These are phyloP conservation scores for Phytophthora idaei DNA, from an alignment of 352 stramenopile species.

Conservation along the genomic window DNA sequence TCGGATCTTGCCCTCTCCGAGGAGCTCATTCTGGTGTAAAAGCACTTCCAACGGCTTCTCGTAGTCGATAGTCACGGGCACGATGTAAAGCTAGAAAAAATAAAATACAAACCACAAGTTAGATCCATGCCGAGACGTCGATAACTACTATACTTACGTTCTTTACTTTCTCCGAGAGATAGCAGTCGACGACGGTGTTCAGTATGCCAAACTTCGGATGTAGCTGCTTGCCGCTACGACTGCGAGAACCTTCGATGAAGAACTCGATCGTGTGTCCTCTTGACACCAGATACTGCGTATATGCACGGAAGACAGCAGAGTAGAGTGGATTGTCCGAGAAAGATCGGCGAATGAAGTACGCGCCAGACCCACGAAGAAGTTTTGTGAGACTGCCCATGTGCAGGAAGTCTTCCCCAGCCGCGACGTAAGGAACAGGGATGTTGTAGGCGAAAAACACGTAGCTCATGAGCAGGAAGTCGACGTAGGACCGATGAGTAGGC, in stretches of 20 bases:
- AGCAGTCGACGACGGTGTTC: constrained; percentile 74
- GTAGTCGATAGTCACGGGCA: constrained; percentile 88
- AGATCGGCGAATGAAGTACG: constrained; percentile 83
- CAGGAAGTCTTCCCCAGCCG: constrained; percentile 82
- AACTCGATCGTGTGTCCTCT: constrained; percentile 86
- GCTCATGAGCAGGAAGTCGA: constrained; percentile 87
- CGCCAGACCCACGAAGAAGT: constrained; percentile 69
- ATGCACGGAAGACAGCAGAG: constrained; percentile 77
- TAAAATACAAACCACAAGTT: no score
- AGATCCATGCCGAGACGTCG: no score
- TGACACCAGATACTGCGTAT: constrained; percentile 80
- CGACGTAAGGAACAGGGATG: constrained; percentile 83
- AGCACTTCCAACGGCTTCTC: constrained; percentile 85
- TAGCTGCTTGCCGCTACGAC: constrained; percentile 83
- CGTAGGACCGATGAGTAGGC: constrained; percentile 86
- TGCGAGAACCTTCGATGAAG: constrained; percentile 87
- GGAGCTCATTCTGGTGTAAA: constrained; percentile 81
- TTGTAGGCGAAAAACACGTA: constrained; percentile 92
- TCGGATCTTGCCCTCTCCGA: constrained; percentile 83
- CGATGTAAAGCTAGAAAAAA: constrained; percentile 63
- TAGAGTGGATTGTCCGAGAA: constrained; percentile 77
- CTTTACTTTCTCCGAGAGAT: constrained; percentile 67
- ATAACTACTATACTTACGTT: constrained; percentile 55
- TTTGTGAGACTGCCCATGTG: constrained; percentile 72
- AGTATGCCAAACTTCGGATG: constrained; percentile 85